Evolutionary conservation across 805 yeast species (phyloP), one percentile per base, ranked within the genome.

Genomic region (Cephaloascus fragrans): DNA sequence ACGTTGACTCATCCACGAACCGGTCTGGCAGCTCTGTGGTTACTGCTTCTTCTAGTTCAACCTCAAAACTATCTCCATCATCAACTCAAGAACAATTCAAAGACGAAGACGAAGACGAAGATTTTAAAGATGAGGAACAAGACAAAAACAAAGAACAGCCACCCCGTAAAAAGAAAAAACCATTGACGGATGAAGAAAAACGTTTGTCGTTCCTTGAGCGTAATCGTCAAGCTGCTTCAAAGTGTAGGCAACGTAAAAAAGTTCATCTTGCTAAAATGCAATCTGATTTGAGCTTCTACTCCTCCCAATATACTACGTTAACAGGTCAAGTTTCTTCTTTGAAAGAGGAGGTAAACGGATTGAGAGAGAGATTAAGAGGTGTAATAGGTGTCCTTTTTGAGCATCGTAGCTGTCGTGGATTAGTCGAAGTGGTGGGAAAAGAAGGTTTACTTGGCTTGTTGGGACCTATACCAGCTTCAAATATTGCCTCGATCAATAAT

Each of bases 181-280:
- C n/a, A n/a, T n/a, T 16, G 37, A 42, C 53, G 10, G 62, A 61
- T 35, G 63, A 52, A 20, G 64, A 60, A 12, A 87, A 84, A 52
- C 73, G 89, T 45, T 77, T 71, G 55, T 80, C 68, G 53, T 90
- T 77, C 51, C 60, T 93, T 46, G 98, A 93, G 55, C 71, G 97
- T 45, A 93, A 93, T 58, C 71, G 98, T 41, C 77, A 93, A 8
- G 98, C 98, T 0, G 98, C 98, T 0, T 78, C 93, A 18, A 89
- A 88, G 55, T 93, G 97, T 66, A 75, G 98, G 43, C 95, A 85
- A 59, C 75, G 97, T 41, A 93, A 93, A 68, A 93, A 93, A 64
- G 87, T 85, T 55, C 81, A 83, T 68, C 74, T 88, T 26, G 79
- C 75, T 41, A 83, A 81, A 48, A 81, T 93, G 75, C 94, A 88